Conservation (phyloP, 2,329 filamentous ascomycete species). For the Trichoderma arundinaceum region DNA sequence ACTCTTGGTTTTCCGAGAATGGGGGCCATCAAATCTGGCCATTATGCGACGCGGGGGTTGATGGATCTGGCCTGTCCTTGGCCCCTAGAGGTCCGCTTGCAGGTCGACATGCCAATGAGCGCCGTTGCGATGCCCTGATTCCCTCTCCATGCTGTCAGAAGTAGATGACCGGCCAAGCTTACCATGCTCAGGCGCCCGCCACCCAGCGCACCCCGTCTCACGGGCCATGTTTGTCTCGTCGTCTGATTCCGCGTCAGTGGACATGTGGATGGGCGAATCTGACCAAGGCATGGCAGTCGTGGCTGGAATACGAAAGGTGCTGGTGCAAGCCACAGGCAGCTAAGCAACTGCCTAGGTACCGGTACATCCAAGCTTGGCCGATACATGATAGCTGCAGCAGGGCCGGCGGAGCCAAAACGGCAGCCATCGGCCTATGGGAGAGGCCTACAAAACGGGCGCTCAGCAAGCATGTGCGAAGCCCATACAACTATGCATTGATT, state of each 20-base stretch:
- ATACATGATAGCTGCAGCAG: not conserved
- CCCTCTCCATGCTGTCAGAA: slow-evolving; percentile 5
- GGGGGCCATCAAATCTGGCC: slow-evolving; percentile 16
- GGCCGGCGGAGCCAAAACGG: slow-evolving; percentile 15
- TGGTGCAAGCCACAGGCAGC: slow-evolving; percentile 24
- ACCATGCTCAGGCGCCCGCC: slow-evolving; percentile 9
- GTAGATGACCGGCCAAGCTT: slow-evolving; percentile 19
- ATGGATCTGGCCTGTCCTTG: slow-evolving; percentile 11
- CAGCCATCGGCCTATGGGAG: slow-evolving; percentile 25
- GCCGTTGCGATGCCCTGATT: slow-evolving; percentile 6
- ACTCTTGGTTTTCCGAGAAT: slow-evolving; percentile 9
- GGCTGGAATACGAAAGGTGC: slow-evolving; percentile 26
- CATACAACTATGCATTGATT: not conserved
- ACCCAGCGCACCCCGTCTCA: slow-evolving; percentile 8
- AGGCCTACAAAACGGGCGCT: slow-evolving; percentile 9
- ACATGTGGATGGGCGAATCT: slow-evolving; percentile 19
- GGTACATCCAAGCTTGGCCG: slow-evolving; percentile 12
- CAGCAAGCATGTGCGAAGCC: not conserved
- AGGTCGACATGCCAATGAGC: slow-evolving; percentile 13
- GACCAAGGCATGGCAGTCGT: slow-evolving; percentile 13
- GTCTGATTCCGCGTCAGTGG: slow-evolving; percentile 10
- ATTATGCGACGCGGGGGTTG: slow-evolving; percentile 13
- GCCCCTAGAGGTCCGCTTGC: slow-evolving; percentile 14
- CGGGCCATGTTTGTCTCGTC: slow-evolving; percentile 17
- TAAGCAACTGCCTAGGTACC: slow-evolving; percentile 3